Evolutionary conservation across 495 filamentous ascomycete species (phyloP).

Genomic region (Aspergillus homomorphus): DNA sequence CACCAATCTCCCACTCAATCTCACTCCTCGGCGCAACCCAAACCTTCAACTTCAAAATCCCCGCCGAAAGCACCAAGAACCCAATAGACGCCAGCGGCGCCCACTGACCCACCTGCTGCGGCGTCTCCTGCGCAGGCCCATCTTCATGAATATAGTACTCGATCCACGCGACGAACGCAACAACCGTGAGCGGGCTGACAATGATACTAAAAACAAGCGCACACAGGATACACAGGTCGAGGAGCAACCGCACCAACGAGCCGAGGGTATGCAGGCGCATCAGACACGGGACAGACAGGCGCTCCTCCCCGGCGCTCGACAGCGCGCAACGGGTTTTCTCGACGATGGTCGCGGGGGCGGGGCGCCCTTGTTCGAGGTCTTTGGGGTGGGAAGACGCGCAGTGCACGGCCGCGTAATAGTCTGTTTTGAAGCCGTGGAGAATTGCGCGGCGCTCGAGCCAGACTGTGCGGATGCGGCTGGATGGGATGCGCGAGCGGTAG

Average conservation of each 20-base stretch:
- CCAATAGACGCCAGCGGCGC: constrained; percentile 27
- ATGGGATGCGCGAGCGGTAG: constrained; percentile 28
- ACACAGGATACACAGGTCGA: constrained; percentile 22
- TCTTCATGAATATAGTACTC: constrained; percentile 35
- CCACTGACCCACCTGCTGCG: constrained; percentile 37
- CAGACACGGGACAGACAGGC: constrained; percentile 11
- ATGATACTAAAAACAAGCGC: constrained; percentile 32
- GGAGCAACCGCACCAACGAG: constrained; percentile 12
- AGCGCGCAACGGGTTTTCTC: neutral
- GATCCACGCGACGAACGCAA: constrained; percentile 34
- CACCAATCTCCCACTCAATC: constrained; percentile 25
- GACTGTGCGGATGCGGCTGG: constrained; percentile 21
- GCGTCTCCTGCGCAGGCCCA: constrained; percentile 29
- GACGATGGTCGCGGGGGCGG: neutral
- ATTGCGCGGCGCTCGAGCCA: constrained; percentile 27
- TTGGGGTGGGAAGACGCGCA: neutral
- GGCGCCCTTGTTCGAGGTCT: no score
- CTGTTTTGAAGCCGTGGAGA: constrained; percentile 20
- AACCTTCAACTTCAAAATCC: constrained; percentile 27
- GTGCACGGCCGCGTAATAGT: constrained; percentile 8
- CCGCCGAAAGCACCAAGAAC: constrained; percentile 30
- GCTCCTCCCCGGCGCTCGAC: neutral
- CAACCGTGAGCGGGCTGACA: constrained; percentile 31
- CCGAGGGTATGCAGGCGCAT: constrained; percentile 8
- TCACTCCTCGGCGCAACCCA: constrained; percentile 25